Evolutionary conservation across 164 flowering plant species (phyloP), one percentile per base, ranked within the genome.

Genomic region (Stephania japonica): DNA sequence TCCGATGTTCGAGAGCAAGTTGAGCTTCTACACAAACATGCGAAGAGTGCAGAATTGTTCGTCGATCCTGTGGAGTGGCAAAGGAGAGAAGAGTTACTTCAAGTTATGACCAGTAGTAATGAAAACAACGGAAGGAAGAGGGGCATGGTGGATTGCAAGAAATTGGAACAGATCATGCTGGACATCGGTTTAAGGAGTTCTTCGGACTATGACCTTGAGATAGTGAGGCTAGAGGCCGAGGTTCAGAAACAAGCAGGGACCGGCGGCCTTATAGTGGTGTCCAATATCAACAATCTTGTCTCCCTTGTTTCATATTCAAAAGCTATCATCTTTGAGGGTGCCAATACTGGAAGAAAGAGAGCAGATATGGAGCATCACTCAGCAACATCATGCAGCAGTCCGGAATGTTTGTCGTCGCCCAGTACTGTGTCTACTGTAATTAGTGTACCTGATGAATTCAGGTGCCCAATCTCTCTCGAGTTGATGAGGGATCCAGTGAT

Each of bases 401-500:
- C 65, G 0, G 83, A 86, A 26, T n/a, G 68, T 38, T 78, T 80
- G 63, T 81, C 80, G 63, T 81, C 84, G 66, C 82, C 83, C 6
- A 75, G 83, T 69, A 82, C 84, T 72, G 78, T 72, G 42, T 79
- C 85, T 2, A 59, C 65, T 16, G 21, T 76, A 66, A 53, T 73
- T 62, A 77, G 78, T 70, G 79, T 88, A 63, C 94, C 96, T 4
- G 86, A 88, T 41, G 96, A 91, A 56, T 88, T 84, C 70, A 83
- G 89, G 3, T 92, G 95, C 82, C 95, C 91, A 0, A 84, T 91
- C 42, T 84, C 97, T 7, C 87, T 87, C 4, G 96, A 90, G 63
- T 74, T 92, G 80, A 89, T 92, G 90, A 83, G 75, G 72, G 97
- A 91, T 64, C 97, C 97, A 19, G 97, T 90, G 67, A 89, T 89